Evolutionary conservation across 768 basidiomycete genomes (phyloP), one percentile per base, ranked within the genome.

Genomic region (Lentinus tigrinus): DNA sequence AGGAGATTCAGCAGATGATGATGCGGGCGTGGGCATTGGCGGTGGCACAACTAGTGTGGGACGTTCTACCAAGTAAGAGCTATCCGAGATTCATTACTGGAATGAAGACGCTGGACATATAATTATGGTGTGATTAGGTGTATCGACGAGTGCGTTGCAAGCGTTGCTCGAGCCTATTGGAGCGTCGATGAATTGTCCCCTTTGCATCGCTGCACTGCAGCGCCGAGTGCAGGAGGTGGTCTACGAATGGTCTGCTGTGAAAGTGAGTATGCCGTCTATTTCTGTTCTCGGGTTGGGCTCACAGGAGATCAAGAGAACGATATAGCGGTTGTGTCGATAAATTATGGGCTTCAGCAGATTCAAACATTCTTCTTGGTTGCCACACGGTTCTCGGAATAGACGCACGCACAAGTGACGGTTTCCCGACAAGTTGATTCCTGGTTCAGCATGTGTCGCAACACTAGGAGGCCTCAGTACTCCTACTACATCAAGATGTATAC

Each of bases 171-270:
- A 78, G 13, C 89, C 89, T 3, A 70, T 91, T 14, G 80, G 80
- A 46, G 81, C 84, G 24, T 85, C 87, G 61, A 69, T 91, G 14
- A 71, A 76, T 14, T 91, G 89, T 66, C 81, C 84, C 28, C 75
- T 82, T 17, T 91, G 89, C 65, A 82, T 78, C 54, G 70, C 74
- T 34, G 76, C 81, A 1, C 77, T 91, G 26, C 74, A 79, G 48
- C 82, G 85, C n/a, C 80, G 89, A 21, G 79, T 91, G 37, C 83
- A 82, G 67, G 78, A 78, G 36, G 77, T 91, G 44, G 73, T 88
- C 27, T 69, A 83, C 31, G 86, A 89, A 64, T 91, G 89, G 89
- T 87, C 89, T 7, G 74, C 82, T n/a, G 85, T 91, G 51, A 91
- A 89, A 77, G 89, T 88, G 34, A 17, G 58, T 37, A 17, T 10